Evolutionary conservation across 2,329 filamentous ascomycete genomes (phyloP), one percentile per base, ranked within the genome.

Genomic region (Xylariaceae sp.): DNA sequence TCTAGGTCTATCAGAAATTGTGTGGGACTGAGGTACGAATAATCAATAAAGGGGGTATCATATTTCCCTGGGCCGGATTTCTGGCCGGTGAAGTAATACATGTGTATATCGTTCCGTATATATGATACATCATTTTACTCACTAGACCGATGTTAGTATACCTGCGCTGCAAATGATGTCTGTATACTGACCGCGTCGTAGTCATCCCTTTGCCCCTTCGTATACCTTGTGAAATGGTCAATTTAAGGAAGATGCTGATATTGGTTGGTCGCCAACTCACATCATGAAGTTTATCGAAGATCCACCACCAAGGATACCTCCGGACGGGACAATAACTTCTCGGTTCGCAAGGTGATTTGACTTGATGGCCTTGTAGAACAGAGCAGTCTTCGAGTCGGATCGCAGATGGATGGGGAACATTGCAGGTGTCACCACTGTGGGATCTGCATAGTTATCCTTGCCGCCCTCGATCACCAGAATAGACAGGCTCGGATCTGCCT

Each of bases 231-330:
- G 22, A 22, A 41, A 22, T 48, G 21, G 47, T 40, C 22, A 32
- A 22, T 22, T n/a, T 14, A 19, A 12, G 14, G 19, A 40, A 35
- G 5, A 11, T 2, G 2, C 22, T 22, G 21, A 11, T 14, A 5
- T 11, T 32, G 6, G 25, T 12, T 7, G 10, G 11, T 2, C 4
- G 19, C 6, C 34, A 25, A 35, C 56, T 37, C 58, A 57, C 62
- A 75, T 71, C 67, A 73, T 69, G 49, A 73, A 72, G 47, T 76
- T 76, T 29, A 75, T 72, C 2, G 71, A 70, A 1, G 67, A 71
- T 7, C 77, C 78, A 16, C 79, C 79, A 19, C 79, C 79, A 0
- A 82, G 65, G 1, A 71, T 69, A 17, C 74, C 74, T 5, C 67
- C 69, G 4, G 55, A 52, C 0, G 67, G 67, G 1, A 73, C 63